Conservation (phyloP, 305 asterid genomes). For the Solanum hybrid region DNA sequence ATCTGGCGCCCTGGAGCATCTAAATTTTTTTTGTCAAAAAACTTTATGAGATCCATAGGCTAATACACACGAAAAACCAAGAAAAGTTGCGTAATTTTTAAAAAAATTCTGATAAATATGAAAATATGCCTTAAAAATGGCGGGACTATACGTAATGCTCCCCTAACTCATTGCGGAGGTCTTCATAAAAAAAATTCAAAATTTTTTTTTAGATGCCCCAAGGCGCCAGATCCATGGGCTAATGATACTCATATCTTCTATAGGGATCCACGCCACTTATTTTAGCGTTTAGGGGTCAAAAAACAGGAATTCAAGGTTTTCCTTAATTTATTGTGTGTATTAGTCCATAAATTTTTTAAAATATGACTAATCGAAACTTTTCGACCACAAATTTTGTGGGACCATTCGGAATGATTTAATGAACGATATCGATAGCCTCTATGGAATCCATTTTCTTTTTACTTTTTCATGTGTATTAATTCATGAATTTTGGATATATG, state of each 20-base stretch:
- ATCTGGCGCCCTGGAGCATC: too few species aligned
- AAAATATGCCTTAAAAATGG: neutral
- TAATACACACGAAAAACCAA: too few species aligned
- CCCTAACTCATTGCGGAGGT: neutral
- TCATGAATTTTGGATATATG: neutral
- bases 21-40: too few species aligned
- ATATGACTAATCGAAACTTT: neutral
- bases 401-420: neutral
- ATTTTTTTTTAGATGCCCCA: neutral
- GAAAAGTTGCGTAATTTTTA: neutral
- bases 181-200: too few species aligned
- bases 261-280: neutral
- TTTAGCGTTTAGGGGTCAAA: neutral
- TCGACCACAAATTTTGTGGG: neutral
- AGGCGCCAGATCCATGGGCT: neutral
- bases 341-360: neutral
- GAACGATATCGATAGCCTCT: neutral
- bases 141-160: neutral
- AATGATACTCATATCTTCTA: neutral
- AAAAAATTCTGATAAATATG: neutral
- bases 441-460: neutral
- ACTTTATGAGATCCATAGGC: neutral
- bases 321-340: neutral
- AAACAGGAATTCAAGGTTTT: neutral
- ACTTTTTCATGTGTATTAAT: neutral